Conservation (phyloP, 208 protist genomes). For the Trypanosoma mega region DNA sequence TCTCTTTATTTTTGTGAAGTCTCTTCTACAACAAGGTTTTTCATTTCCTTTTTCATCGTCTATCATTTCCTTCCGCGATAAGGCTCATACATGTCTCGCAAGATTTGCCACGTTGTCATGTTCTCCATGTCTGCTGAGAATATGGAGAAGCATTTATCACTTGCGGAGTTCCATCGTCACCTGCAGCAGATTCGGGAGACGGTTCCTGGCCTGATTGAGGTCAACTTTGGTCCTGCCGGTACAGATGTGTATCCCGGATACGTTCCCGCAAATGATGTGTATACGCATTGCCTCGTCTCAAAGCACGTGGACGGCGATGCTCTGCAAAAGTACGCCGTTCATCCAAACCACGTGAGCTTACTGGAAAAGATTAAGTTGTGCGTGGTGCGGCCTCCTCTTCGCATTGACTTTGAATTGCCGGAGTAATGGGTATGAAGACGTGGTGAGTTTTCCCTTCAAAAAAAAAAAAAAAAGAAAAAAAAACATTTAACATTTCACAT, state of each 20-base stretch:
- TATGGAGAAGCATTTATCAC: slow-evolving; percentile 36
- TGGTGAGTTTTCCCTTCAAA: too few relatives aligned
- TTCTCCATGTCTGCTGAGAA: slow-evolving; percentile 58
- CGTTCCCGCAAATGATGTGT: slow-evolving; percentile 48
- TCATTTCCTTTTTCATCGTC: background rate
- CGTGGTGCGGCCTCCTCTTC: slow-evolving; percentile 37
- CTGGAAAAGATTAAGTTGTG: slow-evolving; percentile 46
- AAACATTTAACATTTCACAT: too few relatives aligned
- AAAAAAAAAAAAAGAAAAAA: too few relatives aligned
- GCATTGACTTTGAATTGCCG: slow-evolving; percentile 47
- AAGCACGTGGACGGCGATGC: slow-evolving; percentile 48
- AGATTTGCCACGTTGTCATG: slow-evolving; percentile 57
- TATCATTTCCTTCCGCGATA: background rate
- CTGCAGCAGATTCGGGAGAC: slow-evolving; percentile 17
- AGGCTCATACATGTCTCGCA: slow-evolving; percentile 1
- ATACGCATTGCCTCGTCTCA: slow-evolving; percentile 67
- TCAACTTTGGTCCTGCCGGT: slow-evolving; percentile 50
- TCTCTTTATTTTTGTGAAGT: slow-evolving; percentile 15
- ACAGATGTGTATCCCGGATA: slow-evolving; percentile 50
- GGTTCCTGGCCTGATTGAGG: slow-evolving; percentile 53
- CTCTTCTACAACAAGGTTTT: background rate
- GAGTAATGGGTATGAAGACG: slow-evolving; percentile 18
- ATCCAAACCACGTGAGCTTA: slow-evolving; percentile 54
- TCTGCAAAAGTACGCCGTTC: slow-evolving; percentile 49
- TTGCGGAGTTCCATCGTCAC: background rate